These are phyloP conservation scores for Cladophialophora carrionii DNA, from an alignment of 2,329 filamentous ascomycete species.

Conservation along the genomic window DNA sequence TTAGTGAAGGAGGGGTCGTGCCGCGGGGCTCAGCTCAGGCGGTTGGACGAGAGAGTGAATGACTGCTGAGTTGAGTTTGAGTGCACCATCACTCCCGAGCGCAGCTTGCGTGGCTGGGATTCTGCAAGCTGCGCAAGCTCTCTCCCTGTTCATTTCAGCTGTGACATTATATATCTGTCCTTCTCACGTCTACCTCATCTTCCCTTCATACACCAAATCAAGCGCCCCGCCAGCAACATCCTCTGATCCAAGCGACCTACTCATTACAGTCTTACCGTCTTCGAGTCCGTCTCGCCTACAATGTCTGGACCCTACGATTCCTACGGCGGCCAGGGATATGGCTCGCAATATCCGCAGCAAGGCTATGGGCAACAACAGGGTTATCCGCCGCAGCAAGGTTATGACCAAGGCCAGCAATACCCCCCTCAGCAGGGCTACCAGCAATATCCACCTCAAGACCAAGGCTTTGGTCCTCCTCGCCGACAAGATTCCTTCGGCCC, in stretches of 20 bases:
- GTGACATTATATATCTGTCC: slow-evolving; percentile 10
- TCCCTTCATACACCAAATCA: neutral
- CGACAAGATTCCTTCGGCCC: slow-evolving; percentile 44
- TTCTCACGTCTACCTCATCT: neutral
- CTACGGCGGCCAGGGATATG: slow-evolving; percentile 39
- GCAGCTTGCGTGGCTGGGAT: slow-evolving; percentile 9
- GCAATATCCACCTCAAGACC: slow-evolving; percentile 41
- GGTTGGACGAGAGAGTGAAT: slow-evolving; percentile 20
- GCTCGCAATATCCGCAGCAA: slow-evolving; percentile 42
- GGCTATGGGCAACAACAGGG: slow-evolving; percentile 41
- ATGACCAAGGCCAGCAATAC: slow-evolving; percentile 36
- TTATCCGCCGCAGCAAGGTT: slow-evolving; percentile 40
- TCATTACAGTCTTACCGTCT: neutral
- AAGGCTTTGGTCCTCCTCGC: slow-evolving; percentile 52
- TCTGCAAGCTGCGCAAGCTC: slow-evolving; percentile 16
- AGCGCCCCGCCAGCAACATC: neutral
- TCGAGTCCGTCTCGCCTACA: slow-evolving; percentile 6
- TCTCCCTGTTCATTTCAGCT: slow-evolving; percentile 12
- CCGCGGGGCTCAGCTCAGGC: slow-evolving; percentile 29
- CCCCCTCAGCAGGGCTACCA: slow-evolving; percentile 42
- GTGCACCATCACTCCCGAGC: neutral
- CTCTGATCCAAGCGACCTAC: neutral
- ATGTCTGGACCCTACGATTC: slow-evolving; percentile 60
- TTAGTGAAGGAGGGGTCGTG: slow-evolving; percentile 15
- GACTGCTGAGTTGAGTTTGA: slow-evolving; percentile 11